Evolutionary conservation across 2,329 filamentous ascomycete genomes (phyloP), one percentile per base, ranked within the genome.

Genomic region (Tricladium varicosporioides): DNA sequence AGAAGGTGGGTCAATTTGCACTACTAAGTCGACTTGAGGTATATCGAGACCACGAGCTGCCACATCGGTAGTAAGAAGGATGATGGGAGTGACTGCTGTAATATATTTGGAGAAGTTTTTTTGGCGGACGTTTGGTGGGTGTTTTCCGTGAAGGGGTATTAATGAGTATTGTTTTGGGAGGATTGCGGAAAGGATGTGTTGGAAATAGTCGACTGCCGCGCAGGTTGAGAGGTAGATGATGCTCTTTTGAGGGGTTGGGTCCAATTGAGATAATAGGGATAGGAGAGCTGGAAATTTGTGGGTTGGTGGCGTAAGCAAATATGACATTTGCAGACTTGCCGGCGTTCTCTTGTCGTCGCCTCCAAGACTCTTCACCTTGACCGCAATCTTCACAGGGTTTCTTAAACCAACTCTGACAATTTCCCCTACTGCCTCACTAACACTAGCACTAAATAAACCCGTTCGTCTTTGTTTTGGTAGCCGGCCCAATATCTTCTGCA

Each of bases 181-280:
- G 5, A 97, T 75, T 1, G 80, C 74, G 0, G 90, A 89, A 1
- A 99, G 78, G 5, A 96, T 78, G 64, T 91, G 83, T 59, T 92
- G 86, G 71, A 96, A 95, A 74, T 97, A 97, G 72, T 97, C 93
- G 59, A 99, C 94, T 0, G 90, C 89, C 32, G 92, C 92, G 71
- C 94, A 97, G 1, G 93, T 97, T 0, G 92, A 95, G 18, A 97
- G 80, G 70, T 97, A 99, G 53, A 97, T 80, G 53, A 99, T 97
- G 32, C 86, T 88, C 68, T 92, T 92, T 62, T 92, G 86, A 0
- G 93, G 93, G 4, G 79, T 81, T 0, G 89, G 83, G n/a, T 88
- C 79, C 18, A 96, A 73, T 13, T 81, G 79, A 16, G 83, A 77
- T 2, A 97, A 78, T 0, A 97, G 78, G 31, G 86, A 82, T 49